Conservation (phyloP, 2,329 filamentous ascomycete genomes). For the Claviceps lovelessii region DNA sequence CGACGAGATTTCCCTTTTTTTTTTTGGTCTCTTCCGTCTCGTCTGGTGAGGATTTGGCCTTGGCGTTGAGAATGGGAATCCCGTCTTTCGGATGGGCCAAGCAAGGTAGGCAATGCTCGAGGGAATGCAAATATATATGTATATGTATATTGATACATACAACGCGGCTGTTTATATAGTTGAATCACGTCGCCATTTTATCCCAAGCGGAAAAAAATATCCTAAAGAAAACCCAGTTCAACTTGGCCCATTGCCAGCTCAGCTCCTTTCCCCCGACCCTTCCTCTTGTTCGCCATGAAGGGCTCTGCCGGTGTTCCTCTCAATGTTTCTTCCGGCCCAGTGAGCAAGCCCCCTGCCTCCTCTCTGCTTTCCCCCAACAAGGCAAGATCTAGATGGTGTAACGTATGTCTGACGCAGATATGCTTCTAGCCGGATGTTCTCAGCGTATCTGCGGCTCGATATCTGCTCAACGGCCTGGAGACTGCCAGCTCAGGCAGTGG, state of each 20-base stretch:
- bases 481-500: conserved; percentile 41
- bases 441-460: conserved; percentile 38
- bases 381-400: background rate
- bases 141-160: background rate
- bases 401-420: background rate
- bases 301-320: conserved; percentile 14
- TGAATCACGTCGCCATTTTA: background rate
- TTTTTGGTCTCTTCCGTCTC: too few relatives aligned
- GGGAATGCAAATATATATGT: background rate
- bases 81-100: too few relatives aligned
- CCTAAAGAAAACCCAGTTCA: too few relatives aligned
- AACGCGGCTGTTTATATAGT: background rate
- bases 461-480: conserved; percentile 42
- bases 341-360: conserved; percentile 5
- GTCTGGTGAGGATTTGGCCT: background rate
- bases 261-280: background rate
- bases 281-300: conserved; percentile 14
- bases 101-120: too few relatives aligned
- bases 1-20: too few relatives aligned
- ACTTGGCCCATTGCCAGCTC: too few relatives aligned
- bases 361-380: background rate
- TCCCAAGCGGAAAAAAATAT: background rate
- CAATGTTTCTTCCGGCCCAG: conserved; percentile 12
- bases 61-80: background rate
- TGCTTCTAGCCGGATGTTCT: conserved; percentile 45